These are phyloP conservation scores for Hypoxylon cercidicola DNA, from an alignment of 495 filamentous ascomycete genomes.

Conservation along the genomic window DNA sequence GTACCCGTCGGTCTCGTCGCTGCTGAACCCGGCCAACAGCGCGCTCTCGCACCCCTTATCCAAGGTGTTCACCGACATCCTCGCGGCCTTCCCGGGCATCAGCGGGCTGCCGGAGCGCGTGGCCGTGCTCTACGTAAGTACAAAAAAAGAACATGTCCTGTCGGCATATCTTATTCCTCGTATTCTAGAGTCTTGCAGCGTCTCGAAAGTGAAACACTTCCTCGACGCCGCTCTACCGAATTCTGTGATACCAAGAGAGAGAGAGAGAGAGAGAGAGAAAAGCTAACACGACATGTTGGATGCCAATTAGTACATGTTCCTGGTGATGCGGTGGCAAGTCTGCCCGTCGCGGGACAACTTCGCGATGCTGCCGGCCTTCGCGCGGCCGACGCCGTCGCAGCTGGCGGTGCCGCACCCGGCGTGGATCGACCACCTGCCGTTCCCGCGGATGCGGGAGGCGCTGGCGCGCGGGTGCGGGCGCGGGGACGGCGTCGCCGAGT, in stretches of 20 bases:
- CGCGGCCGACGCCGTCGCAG: slow-evolving; percentile 70
- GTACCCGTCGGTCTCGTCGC: slow-evolving; percentile 78
- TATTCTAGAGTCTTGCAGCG: too few relatives aligned
- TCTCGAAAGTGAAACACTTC: too few relatives aligned
- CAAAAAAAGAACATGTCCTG: too few relatives aligned
- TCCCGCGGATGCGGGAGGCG: slow-evolving; percentile 75
- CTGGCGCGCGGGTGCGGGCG: slow-evolving; percentile 62
- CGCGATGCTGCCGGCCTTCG: slow-evolving; percentile 73
- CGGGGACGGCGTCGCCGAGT: too few relatives aligned
- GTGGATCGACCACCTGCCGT: slow-evolving; percentile 84
- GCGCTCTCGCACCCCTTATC: slow-evolving; percentile 76
- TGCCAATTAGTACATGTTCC: slow-evolving; percentile 87
- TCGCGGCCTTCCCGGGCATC: slow-evolving; percentile 77
- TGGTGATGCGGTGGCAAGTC: slow-evolving; percentile 85
- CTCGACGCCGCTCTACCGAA: too few relatives aligned
- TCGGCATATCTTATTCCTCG: too few relatives aligned
- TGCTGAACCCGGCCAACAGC: slow-evolving; percentile 72
- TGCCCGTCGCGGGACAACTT: slow-evolving; percentile 78
- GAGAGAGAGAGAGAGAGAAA: too few relatives aligned
- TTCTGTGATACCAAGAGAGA: too few relatives aligned
- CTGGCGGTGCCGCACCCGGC: slow-evolving; percentile 71
- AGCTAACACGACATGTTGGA: too few relatives aligned
- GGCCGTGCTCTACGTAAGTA: slow-evolving; percentile 79
- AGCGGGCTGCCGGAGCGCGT: slow-evolving; percentile 76
- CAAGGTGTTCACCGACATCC: slow-evolving; percentile 83